These are phyloP conservation scores for Saturnispora kantuleensis DNA, from an alignment of 805 yeast species.

Conservation along the genomic window DNA sequence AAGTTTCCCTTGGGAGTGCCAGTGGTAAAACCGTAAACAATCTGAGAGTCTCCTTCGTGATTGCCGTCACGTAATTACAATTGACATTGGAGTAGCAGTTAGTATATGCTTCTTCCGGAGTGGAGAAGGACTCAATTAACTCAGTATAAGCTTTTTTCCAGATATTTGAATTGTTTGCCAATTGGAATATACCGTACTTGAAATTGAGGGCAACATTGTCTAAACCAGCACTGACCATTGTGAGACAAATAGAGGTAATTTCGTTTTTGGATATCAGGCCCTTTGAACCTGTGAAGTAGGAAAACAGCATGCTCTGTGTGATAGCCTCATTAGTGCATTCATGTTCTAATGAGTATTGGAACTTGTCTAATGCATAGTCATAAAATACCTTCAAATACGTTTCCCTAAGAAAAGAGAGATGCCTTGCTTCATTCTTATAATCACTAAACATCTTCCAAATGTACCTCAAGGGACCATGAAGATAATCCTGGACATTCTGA, in stretches of 20 bases:
- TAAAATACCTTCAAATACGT: conserved; percentile 35
- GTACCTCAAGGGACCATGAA: conserved; percentile 34
- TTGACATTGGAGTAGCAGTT: conserved; percentile 19
- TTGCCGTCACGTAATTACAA: conserved; percentile 45
- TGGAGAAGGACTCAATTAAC: conserved; percentile 28
- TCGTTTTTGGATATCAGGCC: conserved; percentile 9
- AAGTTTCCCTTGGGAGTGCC: conserved; percentile 52
- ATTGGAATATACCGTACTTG: conserved; percentile 50
- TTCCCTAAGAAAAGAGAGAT: conserved; percentile 36
- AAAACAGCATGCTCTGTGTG: conserved; percentile 20
- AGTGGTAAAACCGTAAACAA: conserved; percentile 58
- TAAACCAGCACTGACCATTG: conserved; percentile 73
- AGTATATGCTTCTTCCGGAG: conserved; percentile 19
- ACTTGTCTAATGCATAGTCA: conserved; percentile 18
- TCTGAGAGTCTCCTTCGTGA: conserved; percentile 54
- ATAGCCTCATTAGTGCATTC: conserved; percentile 1
- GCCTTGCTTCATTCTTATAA: conserved; percentile 15
- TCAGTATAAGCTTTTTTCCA: conserved; percentile 37
- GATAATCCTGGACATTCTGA: conserved; percentile 44
- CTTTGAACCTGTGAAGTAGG: conserved; percentile 16
- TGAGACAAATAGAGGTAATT: conserved; percentile 47
- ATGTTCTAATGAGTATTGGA: not conserved
- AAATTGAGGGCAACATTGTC: conserved; percentile 62
- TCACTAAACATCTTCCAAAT: conserved; percentile 12
- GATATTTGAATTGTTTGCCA: conserved; percentile 27